Evolutionary conservation across 1,139 yeast genomes (phyloP), one percentile per base, ranked within the genome.

Genomic region (Hemisphaericaspora xylofermentans): DNA sequence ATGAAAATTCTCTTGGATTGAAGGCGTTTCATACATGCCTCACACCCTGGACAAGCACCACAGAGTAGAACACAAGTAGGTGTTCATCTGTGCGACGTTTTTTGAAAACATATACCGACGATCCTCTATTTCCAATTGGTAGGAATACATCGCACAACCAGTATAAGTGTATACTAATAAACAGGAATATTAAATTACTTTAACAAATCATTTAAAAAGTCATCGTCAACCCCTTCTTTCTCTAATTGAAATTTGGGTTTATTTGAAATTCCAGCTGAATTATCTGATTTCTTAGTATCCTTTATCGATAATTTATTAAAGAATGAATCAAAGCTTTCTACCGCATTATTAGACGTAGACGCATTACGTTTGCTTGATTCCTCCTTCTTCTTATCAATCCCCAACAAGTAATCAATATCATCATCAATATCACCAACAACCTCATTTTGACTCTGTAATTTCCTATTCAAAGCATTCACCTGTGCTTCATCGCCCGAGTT

Each of bases 401-500:
- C 36, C 9, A 30, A 32, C 26, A 45, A 24, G 48, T 40, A n/a
- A 22, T 59, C 61, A 4, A 61, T 33, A 35, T 55, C 60, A 27
- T 44, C 48, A 31, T 49, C 52, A 1, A 39, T 15, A 8, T 29
- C 33, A 1, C 42, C 36, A 13, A n/a, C 8, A 4, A 12, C 15
- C 6, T n/a, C 25, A 7, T 13, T 17, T 14, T 38, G 52, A 13
- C 37, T 39, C 15, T 35, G 41, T 8, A 69, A 43, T 33, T 54
- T 58, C 16, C 50, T 46, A 44, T 69, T 66, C 43, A 70, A 54
- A 17, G 49, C 50, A 2, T 55, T 54, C 37, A 65, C 43, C 40
- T 62, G 71, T 4, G 29, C 39, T 7, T 46, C 47, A 39, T 66
- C 69, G 12, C 50, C 43, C 12, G 43, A 46, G 39, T 61, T 57